phyloP scores from a whole-genome alignment of 1,284 basidiomycete species.

The Pholiota adiposa region DNA sequence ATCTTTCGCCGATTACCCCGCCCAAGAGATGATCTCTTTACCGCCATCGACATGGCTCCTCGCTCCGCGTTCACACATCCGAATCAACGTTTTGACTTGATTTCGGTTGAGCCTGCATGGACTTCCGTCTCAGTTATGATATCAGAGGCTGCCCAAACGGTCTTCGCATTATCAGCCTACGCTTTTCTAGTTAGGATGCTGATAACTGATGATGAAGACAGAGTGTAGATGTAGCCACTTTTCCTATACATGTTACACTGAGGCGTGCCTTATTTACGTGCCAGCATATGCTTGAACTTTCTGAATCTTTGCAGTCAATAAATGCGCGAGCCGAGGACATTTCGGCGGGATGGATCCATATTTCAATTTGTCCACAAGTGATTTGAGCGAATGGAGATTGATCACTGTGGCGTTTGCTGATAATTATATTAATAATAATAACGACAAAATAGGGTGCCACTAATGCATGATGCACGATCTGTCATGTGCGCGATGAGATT shows the following conservation, averaged over 20 bases:
- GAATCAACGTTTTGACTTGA: background rate
- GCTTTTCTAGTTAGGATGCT: background rate
- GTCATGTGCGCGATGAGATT: constrained; percentile 15
- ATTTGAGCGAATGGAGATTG: background rate
- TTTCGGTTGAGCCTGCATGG: constrained; percentile 1
- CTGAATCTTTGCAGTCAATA: too few relatives aligned
- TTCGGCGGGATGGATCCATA: background rate
- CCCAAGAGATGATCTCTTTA: background rate
- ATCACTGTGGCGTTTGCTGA: background rate
- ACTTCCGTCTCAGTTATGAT: constrained; percentile 2
- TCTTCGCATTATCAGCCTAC: background rate
- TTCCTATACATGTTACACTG: background rate
- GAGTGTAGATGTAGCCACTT: background rate
- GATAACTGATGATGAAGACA: background rate
- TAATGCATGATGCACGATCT: constrained; percentile 1
- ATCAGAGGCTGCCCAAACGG: background rate
- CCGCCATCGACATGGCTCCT: background rate
- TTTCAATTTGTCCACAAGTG: background rate
- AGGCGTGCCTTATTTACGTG: background rate
- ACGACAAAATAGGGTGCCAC: too few relatives aligned
- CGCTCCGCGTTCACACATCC: background rate
- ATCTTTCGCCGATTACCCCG: background rate
- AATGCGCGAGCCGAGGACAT: too few relatives aligned
- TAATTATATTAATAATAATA: too few relatives aligned
- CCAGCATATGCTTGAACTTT: background rate